Conservation (phyloP, 306 rosid genomes). For the Quercus parvula region DNA sequence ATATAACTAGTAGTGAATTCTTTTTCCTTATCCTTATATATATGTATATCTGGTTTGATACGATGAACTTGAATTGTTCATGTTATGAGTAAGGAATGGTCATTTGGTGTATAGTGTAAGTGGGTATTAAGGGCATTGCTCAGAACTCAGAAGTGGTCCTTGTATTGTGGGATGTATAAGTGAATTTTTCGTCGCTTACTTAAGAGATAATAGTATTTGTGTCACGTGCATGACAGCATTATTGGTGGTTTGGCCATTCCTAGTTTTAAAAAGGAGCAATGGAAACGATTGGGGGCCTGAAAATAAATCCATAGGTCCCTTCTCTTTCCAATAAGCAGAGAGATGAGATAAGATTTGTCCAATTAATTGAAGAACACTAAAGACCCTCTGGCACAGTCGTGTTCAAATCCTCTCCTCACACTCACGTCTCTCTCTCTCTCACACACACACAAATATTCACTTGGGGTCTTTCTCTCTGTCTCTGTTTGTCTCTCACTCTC, state of each 20-base stretch:
- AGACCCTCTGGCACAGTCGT: conserved; percentile 33
- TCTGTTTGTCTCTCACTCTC: conserved; percentile 29
- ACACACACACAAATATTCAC: conserved; percentile 9
- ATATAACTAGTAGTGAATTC: too few relatives aligned
- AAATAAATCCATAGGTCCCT: conserved; percentile 38
- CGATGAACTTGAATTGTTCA: neutral
- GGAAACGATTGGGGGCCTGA: neutral
- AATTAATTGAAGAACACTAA: conserved; percentile 43
- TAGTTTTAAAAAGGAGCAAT: conserved; percentile 19
- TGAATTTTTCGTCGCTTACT: neutral
- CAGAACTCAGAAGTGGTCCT: neutral
- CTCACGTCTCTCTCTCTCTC: conserved; percentile 14
- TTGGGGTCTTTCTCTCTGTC: conserved; percentile 13
- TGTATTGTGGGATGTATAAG: neutral
- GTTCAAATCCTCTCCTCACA: conserved; percentile 78
- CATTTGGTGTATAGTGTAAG: neutral
- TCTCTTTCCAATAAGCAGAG: conserved; percentile 54
- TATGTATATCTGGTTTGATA: neutral
- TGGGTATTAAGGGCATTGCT: neutral
- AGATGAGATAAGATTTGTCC: conserved; percentile 81
- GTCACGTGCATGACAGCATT: conserved; percentile 72
- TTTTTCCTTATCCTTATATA: too few relatives aligned
- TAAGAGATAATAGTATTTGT: conserved; percentile 27
- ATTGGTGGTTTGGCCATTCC: conserved; percentile 57
- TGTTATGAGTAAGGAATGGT: neutral